phyloP scores from a whole-genome alignment of 2,329 filamentous ascomycete species.

The Verticillium nubilum region DNA sequence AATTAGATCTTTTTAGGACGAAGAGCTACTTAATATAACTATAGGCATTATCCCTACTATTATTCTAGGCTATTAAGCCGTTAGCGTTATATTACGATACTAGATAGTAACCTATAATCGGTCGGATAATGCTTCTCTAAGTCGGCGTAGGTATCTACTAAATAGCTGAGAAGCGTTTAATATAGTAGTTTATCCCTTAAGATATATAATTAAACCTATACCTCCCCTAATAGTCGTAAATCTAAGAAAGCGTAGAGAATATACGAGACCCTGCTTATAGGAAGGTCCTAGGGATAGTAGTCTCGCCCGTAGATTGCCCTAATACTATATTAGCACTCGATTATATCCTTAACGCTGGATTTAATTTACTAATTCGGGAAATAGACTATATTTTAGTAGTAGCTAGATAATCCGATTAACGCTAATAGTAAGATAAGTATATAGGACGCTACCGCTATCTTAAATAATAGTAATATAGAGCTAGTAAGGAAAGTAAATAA shows the following conservation, averaged over 20 bases:
- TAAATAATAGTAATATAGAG: background rate
- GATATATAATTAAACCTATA: constrained; percentile 37
- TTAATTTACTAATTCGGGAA: constrained; percentile 41
- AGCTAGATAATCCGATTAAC: constrained; percentile 2
- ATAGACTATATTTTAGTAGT: constrained; percentile 39
- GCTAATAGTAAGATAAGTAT: background rate
- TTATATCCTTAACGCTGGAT: background rate
- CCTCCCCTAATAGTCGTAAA: constrained; percentile 63
- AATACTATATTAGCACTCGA: background rate
- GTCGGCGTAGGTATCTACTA: constrained; percentile 67
- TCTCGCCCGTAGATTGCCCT: constrained; percentile 71
- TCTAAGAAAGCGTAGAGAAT: constrained; percentile 81
- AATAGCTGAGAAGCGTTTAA: constrained; percentile 32
- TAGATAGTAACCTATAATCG: constrained; percentile 45
- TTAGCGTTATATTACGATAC: background rate
- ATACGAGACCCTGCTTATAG: constrained; percentile 65
- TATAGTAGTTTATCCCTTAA: background rate
- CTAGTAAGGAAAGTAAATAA: background rate
- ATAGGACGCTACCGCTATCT: background rate
- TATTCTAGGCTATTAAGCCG: constrained; percentile 50
- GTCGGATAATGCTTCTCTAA: constrained; percentile 64
- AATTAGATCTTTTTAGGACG: constrained; percentile 73
- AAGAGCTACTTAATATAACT: constrained; percentile 87
- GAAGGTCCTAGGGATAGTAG: constrained; percentile 66
- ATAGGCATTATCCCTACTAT: constrained; percentile 73